Base-by-base conservation (phyloP, 2,329 filamentous ascomycete genomes). In the Aspergillus costaricaensis region DNA sequence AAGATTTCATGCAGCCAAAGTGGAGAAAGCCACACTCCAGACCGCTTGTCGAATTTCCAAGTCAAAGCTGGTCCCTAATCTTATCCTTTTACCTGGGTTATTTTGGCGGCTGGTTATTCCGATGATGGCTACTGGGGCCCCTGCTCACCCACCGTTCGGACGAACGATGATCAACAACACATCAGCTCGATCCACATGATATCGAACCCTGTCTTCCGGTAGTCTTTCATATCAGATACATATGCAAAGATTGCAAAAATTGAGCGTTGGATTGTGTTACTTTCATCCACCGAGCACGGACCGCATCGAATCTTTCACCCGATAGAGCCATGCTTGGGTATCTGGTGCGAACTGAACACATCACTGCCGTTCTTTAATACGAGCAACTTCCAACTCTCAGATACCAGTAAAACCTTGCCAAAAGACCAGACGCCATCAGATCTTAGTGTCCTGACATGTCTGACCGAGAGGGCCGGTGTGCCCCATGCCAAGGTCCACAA, bases 71-170 rank as follows among this genome's bases (percentile, higher is more conserved):
- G 52, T 57, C 32, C 43, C 38, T 48, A 36, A 43, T 9, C 38
- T 41, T 50, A 50, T 27, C 48, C 57, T 32, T 55, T 55, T 19
- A 4, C 12, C 23, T 14, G 36, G 55, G 49, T 19, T 50, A 36
- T 27, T 23, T 36, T 55, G 57, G 32, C 15, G 50, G n/a, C 49
- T 44, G 15, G 32, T 14, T 36, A 14, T 51, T n/a, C 48, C 43
- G 54, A 55, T 62, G 61, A 60, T 63, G 59, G 61, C 59, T 55
- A 44, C 39, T 51, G 51, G 57, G 51, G 44, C 47, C 53, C 54
- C 32, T 54, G 39, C 55, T 19, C 5, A 32, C 14, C 21, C 30
- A 39, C 30, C 30, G 23, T 58, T 47, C 27, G 41, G 36, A 58
- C 43, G 23, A 60, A 55, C 52, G 38, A 55, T 49, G 57, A 60